Evolutionary conservation across 2,329 filamentous ascomycete genomes (phyloP).

Genomic region (Incumbomyces delicatus): DNA sequence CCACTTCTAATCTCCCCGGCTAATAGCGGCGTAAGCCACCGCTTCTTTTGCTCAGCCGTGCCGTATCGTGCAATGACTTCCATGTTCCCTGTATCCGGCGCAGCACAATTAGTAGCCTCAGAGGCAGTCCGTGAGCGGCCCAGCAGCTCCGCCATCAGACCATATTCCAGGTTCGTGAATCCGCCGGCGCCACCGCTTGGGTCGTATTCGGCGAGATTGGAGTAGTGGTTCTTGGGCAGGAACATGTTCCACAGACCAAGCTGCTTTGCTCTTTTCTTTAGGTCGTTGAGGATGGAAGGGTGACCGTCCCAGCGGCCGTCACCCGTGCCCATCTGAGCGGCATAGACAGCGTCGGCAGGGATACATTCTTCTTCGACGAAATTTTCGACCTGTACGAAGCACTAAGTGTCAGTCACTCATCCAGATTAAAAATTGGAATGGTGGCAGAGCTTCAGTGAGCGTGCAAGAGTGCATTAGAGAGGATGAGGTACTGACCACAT

Average conservation of each 20-base stretch:
- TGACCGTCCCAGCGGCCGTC: conserved; percentile 68
- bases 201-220: conserved; percentile 53
- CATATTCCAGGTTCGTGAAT: conserved; percentile 92
- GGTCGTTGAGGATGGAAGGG: conserved; percentile 71
- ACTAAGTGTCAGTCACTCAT: not conserved
- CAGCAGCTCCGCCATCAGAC: conserved; percentile 89
- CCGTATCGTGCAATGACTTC: conserved; percentile 84
- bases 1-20: conserved; percentile 77
- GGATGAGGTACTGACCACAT: conserved; percentile 44
- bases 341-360: conserved; percentile 68
- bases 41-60: conserved; percentile 69
- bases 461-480: no score
- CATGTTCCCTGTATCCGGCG: conserved; percentile 92
- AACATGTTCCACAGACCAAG: conserved; percentile 98
- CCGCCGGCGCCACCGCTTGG: conserved; percentile 46
- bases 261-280: conserved; percentile 72
- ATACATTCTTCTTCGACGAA: conserved; percentile 95
- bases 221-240: conserved; percentile 82
- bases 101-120: conserved; percentile 81
- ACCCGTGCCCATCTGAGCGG: conserved; percentile 68
- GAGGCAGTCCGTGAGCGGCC: conserved; percentile 75
- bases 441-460: no score
- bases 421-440: no score
- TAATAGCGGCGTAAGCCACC: conserved; percentile 73
- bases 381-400: conserved; percentile 61